Conservation (phyloP, 2,329 filamentous ascomycete species). For the Fusarium sp. region DNA sequence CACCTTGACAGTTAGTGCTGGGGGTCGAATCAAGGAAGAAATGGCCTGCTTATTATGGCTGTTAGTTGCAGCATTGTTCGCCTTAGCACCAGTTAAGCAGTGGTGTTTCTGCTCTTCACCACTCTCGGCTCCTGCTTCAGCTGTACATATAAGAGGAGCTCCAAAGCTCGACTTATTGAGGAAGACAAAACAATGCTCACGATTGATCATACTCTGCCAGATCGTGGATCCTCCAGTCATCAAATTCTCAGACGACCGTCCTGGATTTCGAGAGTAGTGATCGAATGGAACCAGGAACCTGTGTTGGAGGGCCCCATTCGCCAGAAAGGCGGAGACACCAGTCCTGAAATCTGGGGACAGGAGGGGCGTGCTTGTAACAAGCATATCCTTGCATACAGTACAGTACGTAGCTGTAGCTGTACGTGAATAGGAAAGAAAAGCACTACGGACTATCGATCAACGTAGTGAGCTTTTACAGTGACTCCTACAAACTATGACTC, state of each 20-base stretch:
- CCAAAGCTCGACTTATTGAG: background rate
- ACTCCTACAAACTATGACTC: background rate
- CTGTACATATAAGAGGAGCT: background rate
- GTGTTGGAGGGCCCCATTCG: conserved; percentile 19
- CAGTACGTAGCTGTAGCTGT: background rate
- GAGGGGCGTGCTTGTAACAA: conserved; percentile 34
- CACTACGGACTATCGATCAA: background rate
- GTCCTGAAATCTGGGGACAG: conserved; percentile 46
- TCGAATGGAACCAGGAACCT: background rate
- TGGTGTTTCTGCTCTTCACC: background rate
- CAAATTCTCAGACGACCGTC: background rate
- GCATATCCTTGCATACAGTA: background rate
- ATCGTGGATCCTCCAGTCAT: conserved; percentile 2
- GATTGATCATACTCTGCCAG: conserved; percentile 9
- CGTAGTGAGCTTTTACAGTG: background rate
- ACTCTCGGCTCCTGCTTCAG: background rate
- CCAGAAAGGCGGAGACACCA: conserved; percentile 29
- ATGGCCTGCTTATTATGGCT: background rate
- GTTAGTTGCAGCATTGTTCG: background rate
- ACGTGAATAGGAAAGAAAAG: conserved; percentile 4
- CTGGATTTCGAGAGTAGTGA: background rate
- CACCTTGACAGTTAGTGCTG: background rate
- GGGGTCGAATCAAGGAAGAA: background rate
- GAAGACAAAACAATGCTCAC: background rate
- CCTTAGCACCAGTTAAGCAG: background rate